Base-by-base conservation (phyloP, 306 rosid genomes). In the Lagenaria siceraria region DNA sequence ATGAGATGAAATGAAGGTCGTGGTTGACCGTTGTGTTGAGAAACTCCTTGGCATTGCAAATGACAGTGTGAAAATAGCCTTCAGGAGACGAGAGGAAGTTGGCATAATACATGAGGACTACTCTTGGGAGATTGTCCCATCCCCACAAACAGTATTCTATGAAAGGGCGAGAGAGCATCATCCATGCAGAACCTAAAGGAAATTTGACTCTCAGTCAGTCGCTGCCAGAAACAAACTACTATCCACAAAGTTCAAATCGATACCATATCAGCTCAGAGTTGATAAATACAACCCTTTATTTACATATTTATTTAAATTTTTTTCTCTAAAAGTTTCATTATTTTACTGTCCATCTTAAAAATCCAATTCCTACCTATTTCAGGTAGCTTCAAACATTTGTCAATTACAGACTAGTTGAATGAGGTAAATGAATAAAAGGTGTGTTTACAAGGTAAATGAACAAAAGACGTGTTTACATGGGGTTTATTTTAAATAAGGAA, bases 111-210 rank as follows among this genome's bases (percentile, higher is more conserved):
- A 91, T 91, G 33, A 91, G 85, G 52, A 89, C 91, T 53, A 87
- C 82, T 82, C 95, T 85, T 4, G 97, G 97, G 21, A 91, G 88
- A 86, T 87, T 91, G 86, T 91, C 97, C 95, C 95, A 91, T 25
- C 97, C 92, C 97, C 97, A 88, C 33, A 89, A 73, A 69, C 89
- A 84, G 66, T 80, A 91, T 76, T 89, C 97, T 3, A 78, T 29
- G 81, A 89, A 91, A 8, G 89, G 93, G 38, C 86, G 92, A 77
- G 95, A 86, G 70, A 91, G 97, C 92, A 91, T 91, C 95, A 91
- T 89, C 97, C 95, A 91, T 77, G 97, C 95, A 52, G 95, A 91
- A 80, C 97, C 95, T 91, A 87, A 78, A 19, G 74, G 71, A 81
- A 77, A 82, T 82, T 63, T 6, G 53, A 48, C 19, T 18, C 8